Percentiles rank a stretch among this genome's conserved stretches.
Evolutionary conservation across 2,329 filamentous ascomycete genomes (phyloP).

Genomic region (Calonectria multiphialidica): DNA sequence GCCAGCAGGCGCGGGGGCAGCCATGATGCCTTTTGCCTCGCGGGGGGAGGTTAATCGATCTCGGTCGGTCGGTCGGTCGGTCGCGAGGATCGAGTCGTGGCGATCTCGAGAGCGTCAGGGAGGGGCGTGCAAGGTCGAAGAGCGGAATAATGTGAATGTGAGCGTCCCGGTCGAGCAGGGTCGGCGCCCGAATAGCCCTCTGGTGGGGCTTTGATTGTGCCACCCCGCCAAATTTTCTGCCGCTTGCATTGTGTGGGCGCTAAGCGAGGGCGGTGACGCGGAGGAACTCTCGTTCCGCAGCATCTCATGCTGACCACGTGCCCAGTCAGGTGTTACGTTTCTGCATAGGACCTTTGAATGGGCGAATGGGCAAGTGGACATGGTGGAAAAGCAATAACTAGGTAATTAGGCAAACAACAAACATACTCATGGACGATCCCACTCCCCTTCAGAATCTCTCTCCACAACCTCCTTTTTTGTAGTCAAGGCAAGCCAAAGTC

Average conservation of each 20-base stretch:
- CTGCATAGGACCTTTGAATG: too few relatives aligned
- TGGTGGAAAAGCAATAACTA: too few relatives aligned
- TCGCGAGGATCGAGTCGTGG: slow-evolving; percentile 30
- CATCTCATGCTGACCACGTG: slow-evolving; percentile 10
- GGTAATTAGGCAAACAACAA: not conserved
- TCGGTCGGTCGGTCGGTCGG: slow-evolving; percentile 34
- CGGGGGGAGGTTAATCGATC: slow-evolving; percentile 29
- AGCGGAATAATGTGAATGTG: slow-evolving; percentile 46
- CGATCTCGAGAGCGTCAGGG: slow-evolving; percentile 34
- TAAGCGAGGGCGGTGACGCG: slow-evolving; percentile 56
- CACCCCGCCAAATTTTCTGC: slow-evolving; percentile 56
- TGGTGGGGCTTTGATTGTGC: slow-evolving; percentile 48
- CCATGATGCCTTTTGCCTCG: slow-evolving; percentile 40
- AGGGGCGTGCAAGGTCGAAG: slow-evolving; percentile 43
- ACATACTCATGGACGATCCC: not conserved
- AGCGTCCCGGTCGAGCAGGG: slow-evolving; percentile 44
- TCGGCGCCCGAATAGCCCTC: slow-evolving; percentile 53
- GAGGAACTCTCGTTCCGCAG: slow-evolving; percentile 28
- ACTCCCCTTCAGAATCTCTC: not conserved
- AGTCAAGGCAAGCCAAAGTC: not conserved
- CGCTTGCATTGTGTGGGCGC: slow-evolving; percentile 52
- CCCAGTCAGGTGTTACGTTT: not conserved
- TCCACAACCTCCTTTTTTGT: slow-evolving; percentile 13
- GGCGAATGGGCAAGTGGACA: too few relatives aligned
- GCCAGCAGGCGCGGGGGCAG: slow-evolving; percentile 55